Conservation (phyloP, 2,329 filamentous ascomycete genomes). For the Pseudogymnoascus sp. region DNA sequence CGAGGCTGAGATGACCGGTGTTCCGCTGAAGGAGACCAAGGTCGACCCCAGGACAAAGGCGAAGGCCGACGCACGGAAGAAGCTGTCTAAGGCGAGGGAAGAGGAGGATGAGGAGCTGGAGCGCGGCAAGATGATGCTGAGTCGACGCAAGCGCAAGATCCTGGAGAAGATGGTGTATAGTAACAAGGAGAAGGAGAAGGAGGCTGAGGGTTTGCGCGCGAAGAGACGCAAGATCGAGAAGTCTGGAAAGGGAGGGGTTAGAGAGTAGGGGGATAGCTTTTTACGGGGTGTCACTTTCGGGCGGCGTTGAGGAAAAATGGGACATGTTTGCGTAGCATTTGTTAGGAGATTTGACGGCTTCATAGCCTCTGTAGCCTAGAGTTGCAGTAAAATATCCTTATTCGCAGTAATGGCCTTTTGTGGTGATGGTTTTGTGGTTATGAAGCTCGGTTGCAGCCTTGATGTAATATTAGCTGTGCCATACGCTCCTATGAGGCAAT, state of each 20-base stretch:
- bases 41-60: slow-evolving; percentile 49
- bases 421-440: not conserved
- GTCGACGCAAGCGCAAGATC: slow-evolving; percentile 93
- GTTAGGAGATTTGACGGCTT: slow-evolving; percentile 4
- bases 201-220: slow-evolving; percentile 74
- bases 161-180: slow-evolving; percentile 96
- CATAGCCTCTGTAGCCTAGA: slow-evolving; percentile 4
- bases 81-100: slow-evolving; percentile 59
- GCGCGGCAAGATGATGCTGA: slow-evolving; percentile 95
- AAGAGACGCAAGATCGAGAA: slow-evolving; percentile 90
- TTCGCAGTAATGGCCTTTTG: not conserved
- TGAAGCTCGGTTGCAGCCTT: not conserved
- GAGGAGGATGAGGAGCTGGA: slow-evolving; percentile 82
- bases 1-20: slow-evolving; percentile 81
- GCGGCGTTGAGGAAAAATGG: slow-evolving; percentile 6
- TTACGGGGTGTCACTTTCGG: slow-evolving; percentile 4
- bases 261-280: slow-evolving; percentile 10
- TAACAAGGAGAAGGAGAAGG: slow-evolving; percentile 85
- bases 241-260: slow-evolving; percentile 22
- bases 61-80: slow-evolving; percentile 63
- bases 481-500: not conserved
- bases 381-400: slow-evolving; percentile 4
- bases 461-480: not conserved
- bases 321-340: slow-evolving; percentile 6
- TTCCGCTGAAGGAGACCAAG: slow-evolving; percentile 43